A percentile compares a stretch with the other conserved stretches of the same genome.
These are phyloP conservation scores for Penicillium frequentans DNA, from an alignment of 2,329 filamentous ascomycete genomes.

Conservation along the genomic window DNA sequence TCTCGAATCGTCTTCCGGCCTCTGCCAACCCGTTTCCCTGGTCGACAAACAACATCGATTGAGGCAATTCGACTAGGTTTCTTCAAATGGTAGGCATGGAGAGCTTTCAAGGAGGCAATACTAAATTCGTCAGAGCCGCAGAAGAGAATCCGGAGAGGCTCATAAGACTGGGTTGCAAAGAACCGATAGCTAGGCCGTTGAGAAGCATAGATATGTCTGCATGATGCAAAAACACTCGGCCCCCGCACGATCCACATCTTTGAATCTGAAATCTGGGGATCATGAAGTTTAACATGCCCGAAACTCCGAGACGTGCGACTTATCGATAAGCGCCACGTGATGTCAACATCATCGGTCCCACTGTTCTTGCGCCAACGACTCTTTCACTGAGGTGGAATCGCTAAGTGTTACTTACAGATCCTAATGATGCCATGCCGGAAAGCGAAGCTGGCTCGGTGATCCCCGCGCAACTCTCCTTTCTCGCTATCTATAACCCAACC, in stretches of 20 bases:
- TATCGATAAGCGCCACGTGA: constrained; percentile 36
- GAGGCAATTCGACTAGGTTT: constrained; percentile 63
- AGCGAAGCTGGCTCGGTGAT: constrained; percentile 48
- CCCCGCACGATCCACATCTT: constrained; percentile 28
- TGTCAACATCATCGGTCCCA: constrained; percentile 29
- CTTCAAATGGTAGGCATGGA: constrained; percentile 60
- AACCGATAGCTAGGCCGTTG: constrained; percentile 18
- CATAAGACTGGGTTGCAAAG: constrained; percentile 34
- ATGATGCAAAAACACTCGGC: constrained; percentile 22
- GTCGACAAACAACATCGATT: constrained; percentile 82
- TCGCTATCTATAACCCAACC: constrained; percentile 92
- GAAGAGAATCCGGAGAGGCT: constrained; percentile 80
- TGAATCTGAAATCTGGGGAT: constrained; percentile 2
- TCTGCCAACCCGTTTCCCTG: constrained; percentile 74
- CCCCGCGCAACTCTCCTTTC: constrained; percentile 83
- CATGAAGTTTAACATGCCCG: not conserved
- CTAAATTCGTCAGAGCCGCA: constrained; percentile 94
- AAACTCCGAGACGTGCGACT: constrained; percentile 10
- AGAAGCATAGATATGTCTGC: constrained; percentile 14
- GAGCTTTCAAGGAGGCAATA: constrained; percentile 69
- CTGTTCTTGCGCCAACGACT: constrained; percentile 7
- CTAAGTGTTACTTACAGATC: constrained; percentile 10
- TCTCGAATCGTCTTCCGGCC: constrained; percentile 68
- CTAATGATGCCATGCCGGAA: constrained; percentile 40
- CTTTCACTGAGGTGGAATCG: constrained; percentile 7